Base-by-base conservation (phyloP, 2,329 filamentous ascomycete genomes). In the Arachnopeziza araneosa region DNA sequence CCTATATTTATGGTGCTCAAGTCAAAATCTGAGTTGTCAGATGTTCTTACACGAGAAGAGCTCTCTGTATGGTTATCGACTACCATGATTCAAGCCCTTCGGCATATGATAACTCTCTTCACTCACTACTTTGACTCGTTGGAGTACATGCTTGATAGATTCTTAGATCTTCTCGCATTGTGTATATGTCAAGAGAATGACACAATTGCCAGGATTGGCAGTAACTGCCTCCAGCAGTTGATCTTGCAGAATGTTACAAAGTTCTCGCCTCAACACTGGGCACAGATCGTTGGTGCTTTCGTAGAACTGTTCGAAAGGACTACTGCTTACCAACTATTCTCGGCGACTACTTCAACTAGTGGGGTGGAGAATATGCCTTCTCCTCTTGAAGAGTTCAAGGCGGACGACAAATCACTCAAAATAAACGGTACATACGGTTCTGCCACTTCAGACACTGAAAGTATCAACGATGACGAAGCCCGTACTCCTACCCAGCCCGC, bases 101-200 rank as follows among this genome's bases (percentile, higher is more conserved):
- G 95, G 61, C 97, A 98, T 76, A 96, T 99, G 90, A 98, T 99
- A 69, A 93, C 91, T 0, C 83, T 99, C 24, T 99, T 99, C 75
- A 99, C 96, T 0, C 96, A 99, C 75, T 99, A 98, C 75, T 99
- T 99, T 66, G 91, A 96, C 61, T 87, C 92, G 0, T 79, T 99
- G 10, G 92, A 98, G 76, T 96, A 96, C 72, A 99, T 99, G 95
- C 83, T 99, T 21, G 92, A 97, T 74, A 84, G 95, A n/a, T 98
- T 99, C 74, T 77, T 99, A 48, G 93, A 98, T 74, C 83, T 99
- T 22, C 79, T 99, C 12, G 93, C 91, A 2, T 83, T 99, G 12
- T 99, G 95, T 72, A 99, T 99, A 64, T 98, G 93, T 73, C 95
- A 99, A 74, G 95, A 99, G 73, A 99, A 99, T 69, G 95, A 99